Percentiles rank a stretch among this genome's conserved stretches.
Conservation (phyloP, 1,139 yeast genomes). For the Blastobotrys persicus region DNA sequence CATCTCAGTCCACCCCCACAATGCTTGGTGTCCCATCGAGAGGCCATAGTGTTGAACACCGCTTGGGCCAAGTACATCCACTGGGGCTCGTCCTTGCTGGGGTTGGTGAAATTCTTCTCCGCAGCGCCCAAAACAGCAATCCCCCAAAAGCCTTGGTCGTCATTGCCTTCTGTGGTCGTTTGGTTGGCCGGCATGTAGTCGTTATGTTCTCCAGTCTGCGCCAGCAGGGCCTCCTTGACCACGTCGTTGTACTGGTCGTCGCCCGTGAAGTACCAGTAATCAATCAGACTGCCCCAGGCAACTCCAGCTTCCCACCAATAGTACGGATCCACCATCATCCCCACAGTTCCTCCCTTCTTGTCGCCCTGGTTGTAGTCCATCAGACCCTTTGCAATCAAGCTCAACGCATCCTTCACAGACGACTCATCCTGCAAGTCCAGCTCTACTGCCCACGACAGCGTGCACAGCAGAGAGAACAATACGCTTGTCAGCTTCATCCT, state of each 20-base stretch:
- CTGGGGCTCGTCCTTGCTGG: constrained; percentile 49
- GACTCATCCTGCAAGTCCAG: constrained; percentile 23
- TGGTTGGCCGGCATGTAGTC: constrained; percentile 88
- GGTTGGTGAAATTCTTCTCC: constrained; percentile 82
- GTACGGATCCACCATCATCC: constrained; percentile 82
- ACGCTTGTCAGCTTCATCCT: background rate
- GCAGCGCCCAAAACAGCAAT: constrained; percentile 91
- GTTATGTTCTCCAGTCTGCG: constrained; percentile 72
- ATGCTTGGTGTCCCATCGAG: constrained; percentile 71
- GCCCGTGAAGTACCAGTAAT: constrained; percentile 68
- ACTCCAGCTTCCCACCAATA: constrained; percentile 99
- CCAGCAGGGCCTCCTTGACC: constrained; percentile 60
- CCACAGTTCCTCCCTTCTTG: constrained; percentile 70
- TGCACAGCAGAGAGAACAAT: background rate
- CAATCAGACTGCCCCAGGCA: constrained; percentile 86
- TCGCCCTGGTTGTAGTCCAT: constrained; percentile 79
- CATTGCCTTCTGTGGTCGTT: constrained; percentile 92
- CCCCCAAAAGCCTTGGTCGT: constrained; percentile 98
- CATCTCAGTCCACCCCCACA: constrained; percentile 92
- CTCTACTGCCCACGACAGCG: constrained; percentile 33
- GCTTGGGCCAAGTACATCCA: constrained; percentile 80
- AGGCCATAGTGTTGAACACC: constrained; percentile 83
- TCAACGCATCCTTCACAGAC: constrained; percentile 51
- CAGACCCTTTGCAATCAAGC: constrained; percentile 64
- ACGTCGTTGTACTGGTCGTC: constrained; percentile 63